Base-by-base conservation (phyloP, 1,139 yeast species). In the Suhomyces taliae region DNA sequence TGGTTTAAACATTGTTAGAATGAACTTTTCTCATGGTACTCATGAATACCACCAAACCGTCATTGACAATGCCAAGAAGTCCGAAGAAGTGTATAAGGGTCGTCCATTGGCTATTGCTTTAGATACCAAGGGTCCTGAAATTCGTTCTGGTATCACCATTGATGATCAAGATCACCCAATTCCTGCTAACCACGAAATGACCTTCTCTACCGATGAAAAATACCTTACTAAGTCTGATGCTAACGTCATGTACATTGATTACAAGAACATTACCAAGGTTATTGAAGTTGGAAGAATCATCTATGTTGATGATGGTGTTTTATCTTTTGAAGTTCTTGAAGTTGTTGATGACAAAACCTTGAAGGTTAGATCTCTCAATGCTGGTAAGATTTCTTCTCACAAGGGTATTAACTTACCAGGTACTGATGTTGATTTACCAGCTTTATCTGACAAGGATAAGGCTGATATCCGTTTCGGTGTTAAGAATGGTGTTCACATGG, bases 81-180 rank as follows among this genome's bases (percentile, higher is more conserved):
- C 98, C 52, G 97, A 89, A 74, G 85, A 85, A 71, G 71, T 86
- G 51, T 90, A 86, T 72, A 83, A 88, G 56, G 98, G 98, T 62
- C 88, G 98, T 78, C 99, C 98, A 47, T 81, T 93, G 65, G 98
- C 97, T 54, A 90, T 93, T 73, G 99, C 99, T 57, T 83, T 93
- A 64, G 99, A 93, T 74, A 95, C 99, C 70, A 95, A 93, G 82
- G 99, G 99, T 60, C 99, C 99, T 56, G 99, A 95, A 78, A 93
- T 93, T 76, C 89, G 99, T 82, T 91, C 99, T 48, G 99, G 99
- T 74, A 84, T 90, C 70, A 95, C 99, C 59, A 68, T 75, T 52
- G 88, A 81, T 60, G 87, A 81, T 51, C 73, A 76, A 55, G 99
- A 93, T 69, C 89, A 71, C 74, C 87, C 96, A 63, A 87, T 95